A percentile compares a stretch with the other conserved stretches of the same genome.
phyloP scores from a whole-genome alignment of 768 basidiomycete species.

The Rhodotorula sphaerocarpa region DNA sequence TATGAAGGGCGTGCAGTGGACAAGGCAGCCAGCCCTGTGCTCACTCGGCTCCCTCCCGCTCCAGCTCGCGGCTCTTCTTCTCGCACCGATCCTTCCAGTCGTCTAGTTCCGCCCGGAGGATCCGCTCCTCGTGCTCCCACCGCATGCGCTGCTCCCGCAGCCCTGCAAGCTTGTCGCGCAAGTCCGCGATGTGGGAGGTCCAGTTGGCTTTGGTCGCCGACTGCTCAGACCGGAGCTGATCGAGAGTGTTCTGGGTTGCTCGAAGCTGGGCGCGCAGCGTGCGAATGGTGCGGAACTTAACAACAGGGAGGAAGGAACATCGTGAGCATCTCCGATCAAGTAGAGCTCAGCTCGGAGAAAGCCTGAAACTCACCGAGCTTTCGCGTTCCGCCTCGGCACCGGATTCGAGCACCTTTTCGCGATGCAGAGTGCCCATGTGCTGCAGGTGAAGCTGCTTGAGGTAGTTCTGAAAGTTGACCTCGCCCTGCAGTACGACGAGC shows the following conservation, averaged over 20 bases:
- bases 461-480: conserved; percentile 80
- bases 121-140: conserved; percentile 64
- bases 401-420: conserved; percentile 62
- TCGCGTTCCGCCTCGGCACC: conserved; percentile 75
- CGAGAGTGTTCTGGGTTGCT: conserved; percentile 60
- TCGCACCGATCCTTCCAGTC: conserved; percentile 54
- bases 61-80: conserved; percentile 42
- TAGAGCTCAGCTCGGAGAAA: background rate
- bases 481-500: conserved; percentile 63
- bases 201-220: conserved; percentile 67
- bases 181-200: conserved; percentile 70
- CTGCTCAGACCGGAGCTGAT: conserved; percentile 64
- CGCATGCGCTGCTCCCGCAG: conserved; percentile 69
- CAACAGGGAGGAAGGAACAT: no score
- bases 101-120: conserved; percentile 61
- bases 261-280: conserved; percentile 53
- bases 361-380: conserved; percentile 52
- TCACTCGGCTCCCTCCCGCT: conserved; percentile 43
- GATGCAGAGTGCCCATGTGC: conserved; percentile 71
- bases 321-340: no score
- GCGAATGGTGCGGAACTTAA: conserved; percentile 28
- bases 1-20: background rate
- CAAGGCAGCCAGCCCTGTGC: background rate
- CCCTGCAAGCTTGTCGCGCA: conserved; percentile 67
- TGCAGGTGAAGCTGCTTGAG: conserved; percentile 68